Evolutionary conservation across 257 asterid species (phyloP), one percentile per base, ranked within the genome.

Genomic region (Lavandula angustifolia): DNA sequence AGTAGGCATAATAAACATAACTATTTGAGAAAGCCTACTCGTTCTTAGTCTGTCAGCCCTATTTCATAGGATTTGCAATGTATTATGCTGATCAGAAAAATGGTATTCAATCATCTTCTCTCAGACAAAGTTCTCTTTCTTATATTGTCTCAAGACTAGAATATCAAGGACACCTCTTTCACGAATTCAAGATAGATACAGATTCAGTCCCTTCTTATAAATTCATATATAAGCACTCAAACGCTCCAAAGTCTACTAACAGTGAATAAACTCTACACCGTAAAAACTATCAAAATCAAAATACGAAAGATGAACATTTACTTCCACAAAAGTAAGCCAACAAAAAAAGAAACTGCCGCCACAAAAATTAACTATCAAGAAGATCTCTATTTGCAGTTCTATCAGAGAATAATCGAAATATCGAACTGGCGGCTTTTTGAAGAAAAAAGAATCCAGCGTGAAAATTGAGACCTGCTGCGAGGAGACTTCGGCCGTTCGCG

Each of bases 401-500:
- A 64, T 41, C 22, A 17, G 13, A 44, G 32, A 32, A 38, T 17
- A 5, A 44, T 27, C 16, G 22, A 53, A 33, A 43, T 3, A 31
- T 48, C 33, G 13, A 55, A 14, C 10, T 40, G 4, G 33, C 16
- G 29, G 48, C 14, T 56, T 27, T 10, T 12, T 8, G 59, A 27
- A 27, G 17, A 10, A n/a, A 17, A 12, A 33, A 60, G 50, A 2
- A 31, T 17, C 11, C 3, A 9, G 33, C 54, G 37, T 9, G 31
- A 44, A 62, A 62, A 42, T 58, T 10, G 44, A 33, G 55, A 81
- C 98, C 94, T 91, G 96, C 68, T 86, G 88, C 71, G 95, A 86
- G 61, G 88, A 84, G 60, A 83, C 80, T 12, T 84, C 96, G 73
- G 96, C 98, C 6, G 98, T 92, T 42, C 96, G 95, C 47, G 96